Percentiles rank a stretch among this genome's conserved stretches.
Conservation (phyloP, 371 early-diverging fungal genomes). For the Lichtheimia corymbifera region DNA sequence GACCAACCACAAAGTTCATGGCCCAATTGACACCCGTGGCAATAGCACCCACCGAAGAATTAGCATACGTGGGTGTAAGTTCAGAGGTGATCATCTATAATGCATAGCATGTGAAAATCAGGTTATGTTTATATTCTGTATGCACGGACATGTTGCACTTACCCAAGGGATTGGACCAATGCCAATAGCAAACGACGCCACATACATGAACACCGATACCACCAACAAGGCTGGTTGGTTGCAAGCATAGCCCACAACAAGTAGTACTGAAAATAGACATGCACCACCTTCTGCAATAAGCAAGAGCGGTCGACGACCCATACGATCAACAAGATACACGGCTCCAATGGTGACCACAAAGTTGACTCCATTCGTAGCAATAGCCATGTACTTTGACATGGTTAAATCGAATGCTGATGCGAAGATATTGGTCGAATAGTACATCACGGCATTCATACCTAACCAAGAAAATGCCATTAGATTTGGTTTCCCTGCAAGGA, state of each 20-base stretch:
- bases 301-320: conserved; percentile 72
- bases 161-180: conserved; percentile 82
- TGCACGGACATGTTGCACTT: not conserved
- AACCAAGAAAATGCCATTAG: no score
- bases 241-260: conserved; percentile 59
- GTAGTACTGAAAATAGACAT: conserved; percentile 53
- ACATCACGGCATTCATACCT: conserved; percentile 67
- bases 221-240: conserved; percentile 55
- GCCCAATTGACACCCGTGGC: conserved; percentile 70
- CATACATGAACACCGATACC: conserved; percentile 71
- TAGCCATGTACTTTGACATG: conserved; percentile 61
- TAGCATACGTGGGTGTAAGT: conserved; percentile 64
- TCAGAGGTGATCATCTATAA: conserved; percentile 62
- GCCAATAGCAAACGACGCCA: conserved; percentile 81
- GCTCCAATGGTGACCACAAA: conserved; percentile 59
- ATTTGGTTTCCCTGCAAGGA: no score
- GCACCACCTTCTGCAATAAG: conserved; percentile 63
- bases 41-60: conserved; percentile 50
- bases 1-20: conserved; percentile 52
- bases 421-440: conserved; percentile 76
- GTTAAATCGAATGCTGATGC: conserved; percentile 39
- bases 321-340: conserved; percentile 63
- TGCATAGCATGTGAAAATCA: not conserved
- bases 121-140: not conserved
- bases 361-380: conserved; percentile 61